These are phyloP conservation scores for Tagetes erecta DNA, from an alignment of 129 eudicot genomes.

Conservation along the genomic window DNA sequence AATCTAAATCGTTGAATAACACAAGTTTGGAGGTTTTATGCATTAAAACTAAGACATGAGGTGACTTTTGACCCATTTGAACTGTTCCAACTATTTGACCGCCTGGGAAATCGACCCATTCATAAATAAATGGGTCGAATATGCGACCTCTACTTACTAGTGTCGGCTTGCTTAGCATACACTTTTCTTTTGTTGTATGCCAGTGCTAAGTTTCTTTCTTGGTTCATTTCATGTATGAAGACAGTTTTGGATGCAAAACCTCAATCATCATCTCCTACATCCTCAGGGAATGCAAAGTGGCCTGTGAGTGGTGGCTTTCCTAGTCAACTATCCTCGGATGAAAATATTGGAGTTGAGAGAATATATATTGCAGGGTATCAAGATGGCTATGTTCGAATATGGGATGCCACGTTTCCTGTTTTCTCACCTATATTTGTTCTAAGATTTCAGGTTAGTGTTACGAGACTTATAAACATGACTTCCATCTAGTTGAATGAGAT, in stretches of 20 bases:
- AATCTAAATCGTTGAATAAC: neutral
- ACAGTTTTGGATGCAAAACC: slow-evolving; percentile 51
- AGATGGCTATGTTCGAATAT: slow-evolving; percentile 83
- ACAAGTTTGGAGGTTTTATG: neutral
- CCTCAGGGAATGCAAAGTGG: slow-evolving; percentile 50
- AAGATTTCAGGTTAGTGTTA: slow-evolving; percentile 57
- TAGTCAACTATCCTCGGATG: slow-evolving; percentile 47
- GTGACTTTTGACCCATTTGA: slow-evolving; percentile 3
- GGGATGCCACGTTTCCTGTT: slow-evolving; percentile 90
- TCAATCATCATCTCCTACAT: slow-evolving; percentile 34
- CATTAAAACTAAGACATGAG: neutral
- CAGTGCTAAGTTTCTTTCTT: slow-evolving; percentile 27
- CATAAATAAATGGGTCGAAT: slow-evolving; percentile 1
- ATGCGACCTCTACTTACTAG: slow-evolving; percentile 12
- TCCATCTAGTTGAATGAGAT: neutral
- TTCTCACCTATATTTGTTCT: slow-evolving; percentile 56
- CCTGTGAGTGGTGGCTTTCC: slow-evolving; percentile 89
- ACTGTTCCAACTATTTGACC: neutral
- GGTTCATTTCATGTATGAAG: slow-evolving; percentile 50
- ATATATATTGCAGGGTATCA: slow-evolving; percentile 90
- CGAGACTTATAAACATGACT: neutral
- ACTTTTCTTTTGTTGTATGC: slow-evolving; percentile 16
- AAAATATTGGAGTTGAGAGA: slow-evolving; percentile 52
- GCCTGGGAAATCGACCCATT: neutral
- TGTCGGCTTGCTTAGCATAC: slow-evolving; percentile 17